Evolutionary conservation across 352 stramenopile species (phyloP).

Genomic region (Globisporangium splendens): DNA sequence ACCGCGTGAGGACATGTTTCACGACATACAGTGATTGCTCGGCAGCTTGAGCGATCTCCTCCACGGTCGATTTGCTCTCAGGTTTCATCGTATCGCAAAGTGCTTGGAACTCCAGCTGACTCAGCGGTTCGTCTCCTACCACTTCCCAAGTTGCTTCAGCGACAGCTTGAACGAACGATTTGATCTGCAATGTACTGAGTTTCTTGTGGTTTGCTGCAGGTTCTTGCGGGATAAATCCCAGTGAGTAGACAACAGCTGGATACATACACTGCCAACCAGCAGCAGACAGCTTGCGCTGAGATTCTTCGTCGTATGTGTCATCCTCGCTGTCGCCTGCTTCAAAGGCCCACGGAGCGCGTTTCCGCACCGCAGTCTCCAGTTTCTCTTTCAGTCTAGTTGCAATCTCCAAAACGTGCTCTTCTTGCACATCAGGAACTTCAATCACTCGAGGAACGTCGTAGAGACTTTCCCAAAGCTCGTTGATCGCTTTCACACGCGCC

Average conservation of each 20-base stretch:
- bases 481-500: slow-evolving; percentile 69
- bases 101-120: slow-evolving; percentile 75
- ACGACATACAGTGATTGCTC: slow-evolving; percentile 61
- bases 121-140: slow-evolving; percentile 45
- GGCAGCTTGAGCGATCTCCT: slow-evolving; percentile 23
- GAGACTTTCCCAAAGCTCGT: slow-evolving; percentile 63
- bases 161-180: slow-evolving; percentile 79
- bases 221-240: slow-evolving; percentile 59
- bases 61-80: slow-evolving; percentile 29
- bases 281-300: slow-evolving; percentile 14
- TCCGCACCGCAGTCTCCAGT: slow-evolving; percentile 37
- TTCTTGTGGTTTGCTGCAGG: slow-evolving; percentile 45
- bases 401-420: slow-evolving; percentile 44
- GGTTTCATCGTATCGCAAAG: slow-evolving; percentile 55
- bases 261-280: slow-evolving; percentile 66
- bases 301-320: slow-evolving; percentile 11
- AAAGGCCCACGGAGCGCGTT: slow-evolving; percentile 68
- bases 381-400: slow-evolving; percentile 37
- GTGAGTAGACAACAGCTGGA: slow-evolving; percentile 56
- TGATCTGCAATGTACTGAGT: slow-evolving; percentile 79
- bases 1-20: slow-evolving; percentile 64
- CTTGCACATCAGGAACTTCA: slow-evolving; percentile 54
- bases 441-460: slow-evolving; percentile 66
- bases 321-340: slow-evolving; percentile 8
- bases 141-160: slow-evolving; percentile 68